A percentile compares a stretch with the other conserved stretches of the same genome.
Conservation (phyloP, 2,329 filamentous ascomycete species). For the Harringtonia aguacate region DNA sequence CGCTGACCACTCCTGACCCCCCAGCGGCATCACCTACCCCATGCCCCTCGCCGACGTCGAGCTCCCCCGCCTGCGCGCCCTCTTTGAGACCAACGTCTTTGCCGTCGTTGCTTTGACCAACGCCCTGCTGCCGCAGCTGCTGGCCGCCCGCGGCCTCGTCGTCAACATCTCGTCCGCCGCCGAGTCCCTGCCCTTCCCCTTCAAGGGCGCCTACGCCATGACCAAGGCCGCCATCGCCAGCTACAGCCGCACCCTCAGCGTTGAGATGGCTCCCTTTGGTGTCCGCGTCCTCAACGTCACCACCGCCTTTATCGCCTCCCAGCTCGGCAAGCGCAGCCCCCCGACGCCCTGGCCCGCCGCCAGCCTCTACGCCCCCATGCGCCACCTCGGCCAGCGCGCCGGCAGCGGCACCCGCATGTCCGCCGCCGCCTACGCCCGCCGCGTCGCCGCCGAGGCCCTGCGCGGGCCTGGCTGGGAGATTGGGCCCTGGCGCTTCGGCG, state of each 20-base stretch:
- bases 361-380: slow-evolving; percentile 36
- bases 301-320: slow-evolving; percentile 33
- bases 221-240: slow-evolving; percentile 41
- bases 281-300: slow-evolving; percentile 45
- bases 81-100: slow-evolving; percentile 48
- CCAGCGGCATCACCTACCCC: slow-evolving; percentile 24
- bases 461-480: slow-evolving; percentile 8
- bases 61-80: slow-evolving; percentile 36
- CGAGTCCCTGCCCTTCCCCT: slow-evolving; percentile 39
- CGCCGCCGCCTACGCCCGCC: slow-evolving; percentile 15
- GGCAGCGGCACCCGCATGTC: slow-evolving; percentile 15
- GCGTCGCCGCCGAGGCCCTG: slow-evolving; percentile 8
- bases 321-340: slow-evolving; percentile 34
- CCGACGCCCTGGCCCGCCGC: slow-evolving; percentile 28
- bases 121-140: slow-evolving; percentile 36
- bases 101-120: slow-evolving; percentile 42
- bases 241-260: slow-evolving; percentile 40
- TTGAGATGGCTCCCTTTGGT: slow-evolving; percentile 39
- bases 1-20: no score
- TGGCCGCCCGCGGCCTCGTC: slow-evolving; percentile 37
- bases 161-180: slow-evolving; percentile 44
- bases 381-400: slow-evolving; percentile 12
- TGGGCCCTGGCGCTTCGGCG: slow-evolving; percentile 8
- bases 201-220: slow-evolving; percentile 40
- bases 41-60: slow-evolving; percentile 40